Conservation (phyloP, 176 grass and related monocot genomes). For the Triticum timopheevii region DNA sequence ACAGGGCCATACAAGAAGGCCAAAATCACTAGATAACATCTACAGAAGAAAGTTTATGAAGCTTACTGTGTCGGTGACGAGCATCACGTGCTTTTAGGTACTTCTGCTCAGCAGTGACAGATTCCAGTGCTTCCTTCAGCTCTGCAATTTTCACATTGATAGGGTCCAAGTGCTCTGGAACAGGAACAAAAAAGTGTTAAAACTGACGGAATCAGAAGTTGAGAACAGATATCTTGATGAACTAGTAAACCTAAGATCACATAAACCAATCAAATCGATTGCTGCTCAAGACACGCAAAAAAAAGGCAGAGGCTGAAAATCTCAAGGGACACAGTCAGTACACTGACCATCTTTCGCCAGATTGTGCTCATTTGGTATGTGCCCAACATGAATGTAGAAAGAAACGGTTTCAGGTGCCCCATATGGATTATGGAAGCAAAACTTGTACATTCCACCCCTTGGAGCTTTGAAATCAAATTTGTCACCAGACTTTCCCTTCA, state of each 20-base stretch:
- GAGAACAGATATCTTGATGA: not conserved
- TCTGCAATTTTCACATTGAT: constrained; percentile 97
- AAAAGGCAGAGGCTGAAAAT: not conserved
- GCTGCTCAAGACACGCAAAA: not conserved
- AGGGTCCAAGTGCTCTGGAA: constrained; percentile 91
- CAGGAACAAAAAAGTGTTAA: constrained; percentile 22
- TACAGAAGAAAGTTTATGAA: constrained; percentile 5
- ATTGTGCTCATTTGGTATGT: constrained; percentile 97
- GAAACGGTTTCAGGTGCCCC: constrained; percentile 94
- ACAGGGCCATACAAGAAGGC: not conserved
- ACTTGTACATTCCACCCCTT: constrained; percentile 94
- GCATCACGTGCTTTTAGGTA: constrained; percentile 93
- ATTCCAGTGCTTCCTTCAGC: constrained; percentile 94
- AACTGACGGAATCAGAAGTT: not conserved
- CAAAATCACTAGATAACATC: not conserved
- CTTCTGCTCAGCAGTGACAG: constrained; percentile 83
- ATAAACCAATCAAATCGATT: constrained; percentile 2
- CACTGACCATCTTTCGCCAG: constrained; percentile 92
- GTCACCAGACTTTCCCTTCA: constrained; percentile 90
- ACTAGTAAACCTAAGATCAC: not conserved
- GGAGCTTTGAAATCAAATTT: constrained; percentile 98
- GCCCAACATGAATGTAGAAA: constrained; percentile 97
- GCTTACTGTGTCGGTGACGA: constrained; percentile 94
- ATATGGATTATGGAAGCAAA: constrained; percentile 95
- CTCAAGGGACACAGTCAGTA: constrained; percentile 18